Evolutionary conservation across 768 basidiomycete genomes (phyloP).

Genomic region (Pleurotus tuoliensis): DNA sequence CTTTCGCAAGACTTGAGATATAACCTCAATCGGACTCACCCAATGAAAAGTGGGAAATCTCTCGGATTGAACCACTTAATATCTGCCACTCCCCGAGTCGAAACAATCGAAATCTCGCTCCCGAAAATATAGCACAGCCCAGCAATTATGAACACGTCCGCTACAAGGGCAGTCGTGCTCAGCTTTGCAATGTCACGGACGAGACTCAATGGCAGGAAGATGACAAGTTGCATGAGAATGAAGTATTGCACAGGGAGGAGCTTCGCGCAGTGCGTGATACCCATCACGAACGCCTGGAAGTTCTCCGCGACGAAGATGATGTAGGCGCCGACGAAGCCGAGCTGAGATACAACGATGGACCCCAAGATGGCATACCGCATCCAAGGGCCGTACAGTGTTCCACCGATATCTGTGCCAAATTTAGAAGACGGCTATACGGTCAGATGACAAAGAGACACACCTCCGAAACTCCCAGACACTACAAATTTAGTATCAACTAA

Average conservation of each 20-base stretch:
- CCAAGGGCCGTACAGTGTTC: slow-evolving; percentile 84
- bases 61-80: slow-evolving; percentile 84
- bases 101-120: slow-evolving; percentile 75
- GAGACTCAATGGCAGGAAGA: slow-evolving; percentile 88
- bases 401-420: slow-evolving; percentile 75
- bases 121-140: slow-evolving; percentile 85
- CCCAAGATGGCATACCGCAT: slow-evolving; percentile 87
- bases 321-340: slow-evolving; percentile 88
- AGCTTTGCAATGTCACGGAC: slow-evolving; percentile 94
- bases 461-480: slow-evolving; percentile 91
- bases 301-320: slow-evolving; percentile 96
- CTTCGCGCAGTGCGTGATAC: slow-evolving; percentile 70
- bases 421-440: not conserved
- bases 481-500: slow-evolving; percentile 84
- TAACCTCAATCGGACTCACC: slow-evolving; percentile 42
- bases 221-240: slow-evolving; percentile 76
- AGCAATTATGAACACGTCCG: slow-evolving; percentile 91
- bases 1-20: too few relatives aligned
- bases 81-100: slow-evolving; percentile 66
- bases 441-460: slow-evolving; percentile 34
- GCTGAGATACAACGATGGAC: slow-evolving; percentile 85
- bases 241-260: slow-evolving; percentile 70
- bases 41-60: slow-evolving; percentile 90
- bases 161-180: slow-evolving; percentile 85
- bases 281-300: slow-evolving; percentile 79